These are phyloP conservation scores for Fusarium chuoi DNA, from an alignment of 2,329 filamentous ascomycete species.

Conservation along the genomic window DNA sequence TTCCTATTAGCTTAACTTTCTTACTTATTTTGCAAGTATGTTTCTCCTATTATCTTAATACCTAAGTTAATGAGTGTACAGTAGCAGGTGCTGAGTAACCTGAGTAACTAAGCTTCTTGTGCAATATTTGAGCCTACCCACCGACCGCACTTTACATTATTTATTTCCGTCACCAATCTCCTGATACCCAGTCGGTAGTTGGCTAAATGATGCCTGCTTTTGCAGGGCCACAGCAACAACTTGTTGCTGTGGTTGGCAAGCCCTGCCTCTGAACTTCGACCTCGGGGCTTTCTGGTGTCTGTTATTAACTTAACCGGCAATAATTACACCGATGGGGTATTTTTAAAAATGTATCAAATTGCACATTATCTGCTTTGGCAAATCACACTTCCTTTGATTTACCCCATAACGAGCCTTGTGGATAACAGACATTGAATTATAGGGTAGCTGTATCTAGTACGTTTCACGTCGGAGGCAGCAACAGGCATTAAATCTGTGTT, in stretches of 20 bases:
- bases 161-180: background rate
- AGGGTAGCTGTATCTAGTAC: background rate
- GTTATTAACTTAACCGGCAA: background rate
- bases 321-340: background rate
- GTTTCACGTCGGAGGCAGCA: background rate
- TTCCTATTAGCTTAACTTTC: background rate
- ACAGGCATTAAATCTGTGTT: background rate
- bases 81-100: background rate
- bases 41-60: background rate
- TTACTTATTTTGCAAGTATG: background rate
- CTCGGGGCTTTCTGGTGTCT: background rate
- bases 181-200: background rate
- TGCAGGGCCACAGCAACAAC: background rate
- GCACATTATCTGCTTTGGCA: too few relatives aligned
- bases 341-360: background rate
- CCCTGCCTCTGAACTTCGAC: background rate
- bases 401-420: background rate
- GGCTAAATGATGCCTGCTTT: background rate
- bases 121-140: background rate
- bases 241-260: too few relatives aligned
- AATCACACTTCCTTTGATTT: background rate
- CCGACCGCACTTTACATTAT: too few relatives aligned
- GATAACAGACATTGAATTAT: background rate
- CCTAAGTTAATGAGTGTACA: background rate
- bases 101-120: background rate